These are phyloP conservation scores for Aspergillus amoenus DNA, from an alignment of 2,329 filamentous ascomycete genomes.

Conservation along the genomic window DNA sequence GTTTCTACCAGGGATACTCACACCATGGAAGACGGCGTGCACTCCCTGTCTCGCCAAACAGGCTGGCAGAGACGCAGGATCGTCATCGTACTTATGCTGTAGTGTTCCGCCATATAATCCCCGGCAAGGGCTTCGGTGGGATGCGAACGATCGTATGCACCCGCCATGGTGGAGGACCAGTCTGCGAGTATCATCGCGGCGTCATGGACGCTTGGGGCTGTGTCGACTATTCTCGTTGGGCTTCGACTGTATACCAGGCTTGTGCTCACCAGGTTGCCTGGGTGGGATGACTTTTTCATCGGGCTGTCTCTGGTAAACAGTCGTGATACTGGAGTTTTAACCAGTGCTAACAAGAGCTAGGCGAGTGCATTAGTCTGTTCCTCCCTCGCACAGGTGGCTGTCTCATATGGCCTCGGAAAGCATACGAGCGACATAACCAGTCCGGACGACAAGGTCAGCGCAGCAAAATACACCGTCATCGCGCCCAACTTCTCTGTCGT, in stretches of 20 bases:
- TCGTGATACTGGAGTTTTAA: not conserved
- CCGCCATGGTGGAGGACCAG: conserved; percentile 1
- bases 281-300: conserved; percentile 17
- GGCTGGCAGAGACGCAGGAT: no score
- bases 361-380: conserved; percentile 15
- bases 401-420: conserved; percentile 18
- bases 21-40: no score
- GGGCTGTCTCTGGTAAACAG: conserved; percentile 1
- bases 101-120: not conserved
- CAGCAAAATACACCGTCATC: conserved; percentile 16
- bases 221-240: conserved; percentile 2
- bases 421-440: conserved; percentile 13
- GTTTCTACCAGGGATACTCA: no score
- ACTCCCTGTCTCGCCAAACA: no score
- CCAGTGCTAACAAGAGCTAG: not conserved
- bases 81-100: not conserved
- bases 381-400: conserved; percentile 9
- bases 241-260: conserved; percentile 10
- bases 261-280: not conserved
- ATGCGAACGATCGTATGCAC: not conserved
- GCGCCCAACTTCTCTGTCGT: conserved; percentile 17
- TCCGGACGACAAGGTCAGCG: conserved; percentile 1
- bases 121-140: not conserved
- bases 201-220: conserved; percentile 6
- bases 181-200: conserved; percentile 1